Conservation (phyloP, 179 eudicot species). For the Beta corolliflora region DNA sequence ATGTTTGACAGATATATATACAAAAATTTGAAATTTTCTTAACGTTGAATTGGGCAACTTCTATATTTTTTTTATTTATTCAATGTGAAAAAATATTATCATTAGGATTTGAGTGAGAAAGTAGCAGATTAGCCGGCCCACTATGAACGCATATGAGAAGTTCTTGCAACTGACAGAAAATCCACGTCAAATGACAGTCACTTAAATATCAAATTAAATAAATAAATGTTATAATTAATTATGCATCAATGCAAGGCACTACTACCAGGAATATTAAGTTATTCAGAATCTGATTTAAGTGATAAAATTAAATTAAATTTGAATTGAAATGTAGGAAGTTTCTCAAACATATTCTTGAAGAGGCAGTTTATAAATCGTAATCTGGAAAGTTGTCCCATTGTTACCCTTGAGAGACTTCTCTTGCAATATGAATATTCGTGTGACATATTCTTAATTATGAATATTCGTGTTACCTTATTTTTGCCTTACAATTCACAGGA, state of each 20-base stretch:
- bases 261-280: too few relatives aligned
- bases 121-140: slow-evolving; percentile 31
- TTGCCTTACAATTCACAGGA: too few relatives aligned
- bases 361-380: too few relatives aligned
- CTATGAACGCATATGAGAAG: slow-evolving; percentile 1
- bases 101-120: not conserved
- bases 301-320: too few relatives aligned
- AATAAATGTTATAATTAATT: not conserved
- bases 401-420: not conserved
- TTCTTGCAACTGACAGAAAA: slow-evolving; percentile 15
- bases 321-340: too few relatives aligned
- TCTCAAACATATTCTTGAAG: too few relatives aligned
- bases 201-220: not conserved
- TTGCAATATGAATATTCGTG: too few relatives aligned
- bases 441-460: too few relatives aligned
- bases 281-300: too few relatives aligned
- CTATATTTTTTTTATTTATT: not conserved
- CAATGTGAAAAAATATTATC: not conserved
- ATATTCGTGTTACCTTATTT: too few relatives aligned
- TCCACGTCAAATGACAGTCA: slow-evolving; percentile 15
- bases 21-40: not conserved
- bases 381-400: not conserved
- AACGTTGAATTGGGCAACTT: slow-evolving; percentile 20
- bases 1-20: not conserved
- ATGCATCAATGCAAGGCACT: not conserved